These are phyloP conservation scores for Sparassis latifolia DNA, from an alignment of 1,284 basidiomycete species.

Conservation along the genomic window DNA sequence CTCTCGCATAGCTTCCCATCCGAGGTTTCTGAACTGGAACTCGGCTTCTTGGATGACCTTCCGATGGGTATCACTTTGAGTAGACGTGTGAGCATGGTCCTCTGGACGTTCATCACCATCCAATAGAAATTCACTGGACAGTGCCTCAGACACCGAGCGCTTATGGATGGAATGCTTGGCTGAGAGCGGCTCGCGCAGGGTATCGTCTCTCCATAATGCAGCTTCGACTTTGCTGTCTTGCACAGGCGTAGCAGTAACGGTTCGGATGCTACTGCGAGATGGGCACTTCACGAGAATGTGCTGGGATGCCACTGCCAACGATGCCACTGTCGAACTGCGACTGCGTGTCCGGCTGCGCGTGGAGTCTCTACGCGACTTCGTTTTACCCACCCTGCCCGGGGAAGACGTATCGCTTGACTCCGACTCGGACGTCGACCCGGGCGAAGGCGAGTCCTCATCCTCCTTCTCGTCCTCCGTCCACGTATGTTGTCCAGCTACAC, in stretches of 20 bases:
- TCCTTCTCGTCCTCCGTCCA: conserved; percentile 44
- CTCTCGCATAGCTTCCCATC: conserved; percentile 50
- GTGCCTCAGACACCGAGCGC: conserved; percentile 13
- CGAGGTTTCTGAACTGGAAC: conserved; percentile 40
- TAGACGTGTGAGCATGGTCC: background rate
- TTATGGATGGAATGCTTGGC: conserved; percentile 9
- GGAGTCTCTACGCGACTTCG: conserved; percentile 10
- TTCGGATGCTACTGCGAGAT: conserved; percentile 62
- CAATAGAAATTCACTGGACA: conserved; percentile 10
- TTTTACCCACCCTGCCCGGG: background rate
- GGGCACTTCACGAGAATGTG: conserved; percentile 34
- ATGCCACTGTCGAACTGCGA: conserved; percentile 55
- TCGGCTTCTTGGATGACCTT: conserved; percentile 48
- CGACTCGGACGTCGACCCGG: conserved; percentile 41
- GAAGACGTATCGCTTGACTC: conserved; percentile 20
- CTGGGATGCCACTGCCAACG: conserved; percentile 35
- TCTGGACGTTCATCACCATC: conserved; percentile 3
- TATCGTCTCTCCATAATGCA: conserved; percentile 15
- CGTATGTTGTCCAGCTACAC: conserved; percentile 41
- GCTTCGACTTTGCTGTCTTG: conserved; percentile 20
- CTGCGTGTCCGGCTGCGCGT: conserved; percentile 32
- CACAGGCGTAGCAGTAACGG: conserved; percentile 46
- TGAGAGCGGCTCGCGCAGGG: conserved; percentile 11
- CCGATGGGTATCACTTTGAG: conserved; percentile 8
- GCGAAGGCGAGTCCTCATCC: conserved; percentile 39